These are phyloP conservation scores for Vitis cinerea DNA, from an alignment of 164 flowering plant species.

Conservation along the genomic window DNA sequence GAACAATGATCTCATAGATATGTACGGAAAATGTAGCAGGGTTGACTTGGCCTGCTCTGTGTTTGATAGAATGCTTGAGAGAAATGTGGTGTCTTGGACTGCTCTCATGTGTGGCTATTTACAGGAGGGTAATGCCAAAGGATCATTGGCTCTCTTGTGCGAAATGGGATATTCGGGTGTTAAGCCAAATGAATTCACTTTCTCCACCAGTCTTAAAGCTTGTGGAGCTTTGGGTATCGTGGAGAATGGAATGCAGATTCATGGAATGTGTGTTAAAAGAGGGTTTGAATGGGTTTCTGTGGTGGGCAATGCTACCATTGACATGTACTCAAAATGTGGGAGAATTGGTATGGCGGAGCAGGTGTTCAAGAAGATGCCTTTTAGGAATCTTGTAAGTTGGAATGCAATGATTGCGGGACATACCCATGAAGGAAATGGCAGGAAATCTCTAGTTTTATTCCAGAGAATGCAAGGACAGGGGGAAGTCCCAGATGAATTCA, in stretches of 20 bases:
- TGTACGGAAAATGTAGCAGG: slow-evolving; percentile 67
- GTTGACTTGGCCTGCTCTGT: slow-evolving; percentile 37
- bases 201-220: slow-evolving; percentile 58
- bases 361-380: slow-evolving; percentile 45
- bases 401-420: slow-evolving; percentile 69
- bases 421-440: slow-evolving; percentile 27
- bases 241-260: slow-evolving; percentile 61
- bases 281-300: slow-evolving; percentile 51
- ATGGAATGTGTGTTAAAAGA: slow-evolving; percentile 46
- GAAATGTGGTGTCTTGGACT: slow-evolving; percentile 88
- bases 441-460: slow-evolving; percentile 43
- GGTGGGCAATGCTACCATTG: slow-evolving; percentile 70
- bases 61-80: slow-evolving; percentile 70
- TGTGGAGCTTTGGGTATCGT: slow-evolving; percentile 37
- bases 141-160: slow-evolving; percentile 35
- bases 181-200: slow-evolving; percentile 72
- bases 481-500: slow-evolving; percentile 62
- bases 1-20: slow-evolving; percentile 57
- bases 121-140: slow-evolving; percentile 41
- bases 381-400: slow-evolving; percentile 60
- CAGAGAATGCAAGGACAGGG: slow-evolving; percentile 47
- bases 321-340: slow-evolving; percentile 76
- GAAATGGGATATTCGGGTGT: slow-evolving; percentile 45
- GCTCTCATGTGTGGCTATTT: slow-evolving; percentile 67
- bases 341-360: slow-evolving; percentile 42